Percentiles rank a stretch among this genome's conserved stretches.
These are phyloP conservation scores for Apiospora phragmitis DNA, from an alignment of 2,329 filamentous ascomycete genomes.

Conservation along the genomic window DNA sequence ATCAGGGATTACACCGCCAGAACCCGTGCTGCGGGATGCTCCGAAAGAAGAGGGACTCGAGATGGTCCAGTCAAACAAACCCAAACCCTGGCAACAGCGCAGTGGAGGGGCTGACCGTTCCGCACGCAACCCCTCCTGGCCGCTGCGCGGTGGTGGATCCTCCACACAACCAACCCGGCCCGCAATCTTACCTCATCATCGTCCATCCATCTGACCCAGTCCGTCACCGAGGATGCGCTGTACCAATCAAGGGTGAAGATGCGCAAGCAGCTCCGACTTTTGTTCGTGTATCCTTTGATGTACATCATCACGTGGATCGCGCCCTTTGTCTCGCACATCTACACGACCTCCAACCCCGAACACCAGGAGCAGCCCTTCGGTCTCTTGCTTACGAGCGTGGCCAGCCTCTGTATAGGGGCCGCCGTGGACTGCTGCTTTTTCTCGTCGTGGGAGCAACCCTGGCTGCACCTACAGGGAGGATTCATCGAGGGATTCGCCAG, in stretches of 20 bases:
- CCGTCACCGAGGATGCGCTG: constrained; percentile 33
- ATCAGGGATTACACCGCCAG: neutral
- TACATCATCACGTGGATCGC: constrained; percentile 74
- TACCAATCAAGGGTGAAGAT: constrained; percentile 53
- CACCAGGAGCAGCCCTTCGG: constrained; percentile 48
- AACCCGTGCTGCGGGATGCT: neutral
- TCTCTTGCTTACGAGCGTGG: constrained; percentile 54
- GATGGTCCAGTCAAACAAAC: neutral
- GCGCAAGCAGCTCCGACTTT: constrained; percentile 65
- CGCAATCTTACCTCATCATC: constrained; percentile 8
- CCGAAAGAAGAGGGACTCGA: constrained; percentile 6
- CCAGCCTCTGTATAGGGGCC: constrained; percentile 66
- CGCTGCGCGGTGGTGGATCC: constrained; percentile 8
- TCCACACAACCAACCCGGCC: neutral
- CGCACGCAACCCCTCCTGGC: neutral
- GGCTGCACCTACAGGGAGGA: constrained; percentile 52
- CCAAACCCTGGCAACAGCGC: constrained; percentile 1
- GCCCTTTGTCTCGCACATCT: constrained; percentile 66
- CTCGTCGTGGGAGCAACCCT: constrained; percentile 69
- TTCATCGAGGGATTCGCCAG: constrained; percentile 32
- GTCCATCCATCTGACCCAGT: constrained; percentile 22
- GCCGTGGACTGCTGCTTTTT: constrained; percentile 70
- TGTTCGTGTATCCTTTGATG: constrained; percentile 75
- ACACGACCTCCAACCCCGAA: constrained; percentile 49
- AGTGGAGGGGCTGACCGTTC: neutral